Evolutionary conservation across 352 stramenopile species (phyloP).

Genomic region (Pythium aristosporum): DNA sequence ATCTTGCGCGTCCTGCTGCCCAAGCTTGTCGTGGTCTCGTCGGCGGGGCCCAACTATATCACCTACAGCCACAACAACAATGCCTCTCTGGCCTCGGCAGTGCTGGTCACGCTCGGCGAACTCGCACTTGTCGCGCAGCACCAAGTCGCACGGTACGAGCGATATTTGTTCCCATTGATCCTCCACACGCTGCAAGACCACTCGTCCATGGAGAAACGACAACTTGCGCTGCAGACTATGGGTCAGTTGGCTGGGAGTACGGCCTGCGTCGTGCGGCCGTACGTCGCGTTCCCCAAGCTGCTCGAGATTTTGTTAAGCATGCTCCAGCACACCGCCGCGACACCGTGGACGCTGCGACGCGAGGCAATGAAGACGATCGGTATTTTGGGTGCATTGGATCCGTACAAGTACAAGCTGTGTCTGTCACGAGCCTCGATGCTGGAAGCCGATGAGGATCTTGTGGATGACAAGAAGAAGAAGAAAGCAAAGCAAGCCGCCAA

Average conservation of each 20-base stretch:
- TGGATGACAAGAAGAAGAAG: constrained; percentile 10
- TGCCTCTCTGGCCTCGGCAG: constrained; percentile 74
- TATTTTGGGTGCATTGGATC: constrained; percentile 94
- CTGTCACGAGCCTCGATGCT: constrained; percentile 66
- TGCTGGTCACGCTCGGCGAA: constrained; percentile 88
- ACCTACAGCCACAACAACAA: constrained; percentile 35
- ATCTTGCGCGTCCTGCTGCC: constrained; percentile 76
- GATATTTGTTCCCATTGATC: constrained; percentile 95
- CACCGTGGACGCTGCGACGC: constrained; percentile 90
- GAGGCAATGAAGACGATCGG: constrained; percentile 97
- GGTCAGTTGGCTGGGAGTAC: constrained; percentile 94
- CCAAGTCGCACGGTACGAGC: constrained; percentile 92
- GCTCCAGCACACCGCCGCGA: constrained; percentile 88
- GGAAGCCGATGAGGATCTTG: constrained; percentile 53
- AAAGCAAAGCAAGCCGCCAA: constrained; percentile 44
- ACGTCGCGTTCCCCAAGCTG: constrained; percentile 95
- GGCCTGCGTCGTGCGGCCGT: constrained; percentile 92
- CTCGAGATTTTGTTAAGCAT: constrained; percentile 94
- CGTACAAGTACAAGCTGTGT: constrained; percentile 93
- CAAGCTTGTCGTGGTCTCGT: constrained; percentile 77
- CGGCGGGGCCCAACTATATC: constrained; percentile 18
- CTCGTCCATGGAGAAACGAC: constrained; percentile 93
- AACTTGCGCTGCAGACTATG: constrained; percentile 95
- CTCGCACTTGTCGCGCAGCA: constrained; percentile 89
- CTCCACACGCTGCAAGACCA: constrained; percentile 96